Percentiles rank a stretch among this genome's conserved stretches.
These are phyloP conservation scores for Penicillium sp. DNA, from an alignment of 2,329 filamentous ascomycete genomes.

Conservation along the genomic window DNA sequence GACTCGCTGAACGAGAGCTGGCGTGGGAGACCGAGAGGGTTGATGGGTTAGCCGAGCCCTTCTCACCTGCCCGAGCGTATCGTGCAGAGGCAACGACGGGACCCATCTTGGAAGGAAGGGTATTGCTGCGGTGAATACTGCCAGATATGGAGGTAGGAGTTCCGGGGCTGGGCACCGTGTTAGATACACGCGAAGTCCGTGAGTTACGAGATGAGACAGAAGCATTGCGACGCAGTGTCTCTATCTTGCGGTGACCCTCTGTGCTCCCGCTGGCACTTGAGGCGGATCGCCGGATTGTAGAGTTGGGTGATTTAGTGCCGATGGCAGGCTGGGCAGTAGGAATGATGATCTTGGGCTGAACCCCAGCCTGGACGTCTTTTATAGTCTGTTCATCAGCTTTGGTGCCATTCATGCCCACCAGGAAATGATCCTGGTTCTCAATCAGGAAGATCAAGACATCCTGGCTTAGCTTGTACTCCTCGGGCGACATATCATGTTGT, in stretches of 20 bases:
- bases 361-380: constrained; percentile 67
- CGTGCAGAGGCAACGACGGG: constrained; percentile 67
- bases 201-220: constrained; percentile 91
- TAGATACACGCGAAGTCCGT: constrained; percentile 71
- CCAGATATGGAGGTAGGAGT: constrained; percentile 56
- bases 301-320: constrained; percentile 42
- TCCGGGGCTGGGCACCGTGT: constrained; percentile 67
- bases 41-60: constrained; percentile 48
- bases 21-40: constrained; percentile 31
- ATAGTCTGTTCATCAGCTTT: constrained; percentile 82
- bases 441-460: constrained; percentile 97
- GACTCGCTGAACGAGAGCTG: constrained; percentile 33
- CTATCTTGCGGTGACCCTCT: constrained; percentile 80
- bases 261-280: constrained; percentile 88
- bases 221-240: constrained; percentile 76
- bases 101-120: constrained; percentile 86
- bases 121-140: constrained; percentile 79
- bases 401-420: constrained; percentile 98
- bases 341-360: constrained; percentile 27
- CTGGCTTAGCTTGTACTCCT: constrained; percentile 92
- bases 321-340: background rate
- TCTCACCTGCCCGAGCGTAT: constrained; percentile 60
- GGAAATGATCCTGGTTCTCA: constrained; percentile 96
- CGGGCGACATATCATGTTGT: constrained; percentile 88
- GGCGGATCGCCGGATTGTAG: constrained; percentile 65